Base-by-base conservation (phyloP, 768 basidiomycete genomes). In the Pisolithus tinctorius region DNA sequence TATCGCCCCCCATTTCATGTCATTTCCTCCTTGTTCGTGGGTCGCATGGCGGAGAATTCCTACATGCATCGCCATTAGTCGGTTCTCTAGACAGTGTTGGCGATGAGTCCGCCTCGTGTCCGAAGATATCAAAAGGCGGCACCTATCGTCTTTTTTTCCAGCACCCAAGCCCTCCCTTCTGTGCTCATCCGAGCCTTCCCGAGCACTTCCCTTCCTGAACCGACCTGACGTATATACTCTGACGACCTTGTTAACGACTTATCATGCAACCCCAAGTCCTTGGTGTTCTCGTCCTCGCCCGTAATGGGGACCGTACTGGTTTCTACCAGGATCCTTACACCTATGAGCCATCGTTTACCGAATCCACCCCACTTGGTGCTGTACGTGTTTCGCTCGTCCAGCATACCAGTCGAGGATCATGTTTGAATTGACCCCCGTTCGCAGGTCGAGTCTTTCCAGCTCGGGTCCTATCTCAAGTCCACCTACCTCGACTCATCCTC, bases 331-430 rank as follows among this genome's bases (percentile, higher is more conserved):
- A 89, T 64, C 88, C 88, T 25, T 68, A 74, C 60, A 82, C 73
- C 27, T 88, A 88, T 66, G 73, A 77, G 39, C 77, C 76, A 20
- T 74, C 78, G 29, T 75, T 76, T 58, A 81, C 84, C 3, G 80
- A 82, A 68, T 84, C 83, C 38, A 88, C 84, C n/a, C 81, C 86
- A 50, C 80, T 88, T 53, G 86, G 86, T 56, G 84, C 84, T 70
- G 85, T 83, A 60, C 45, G 77, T 67, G 9, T 47, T 6, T 13
- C 25, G 9, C 44, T 34, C 4, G 41, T 25, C 26, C 9, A 48
- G 25, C 38, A 14, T 13, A 34, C 4, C 10, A 4, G 34, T 13
- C 34, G 13, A 34, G 30, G 1, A 34, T 14, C 34, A 34, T 34
- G 13, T 34, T 11, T 29, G 11, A 34, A 4, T 14, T 34, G 34